These are phyloP conservation scores for Leccinum angustisporum DNA, from an alignment of 1,284 basidiomycete species.

Conservation along the genomic window DNA sequence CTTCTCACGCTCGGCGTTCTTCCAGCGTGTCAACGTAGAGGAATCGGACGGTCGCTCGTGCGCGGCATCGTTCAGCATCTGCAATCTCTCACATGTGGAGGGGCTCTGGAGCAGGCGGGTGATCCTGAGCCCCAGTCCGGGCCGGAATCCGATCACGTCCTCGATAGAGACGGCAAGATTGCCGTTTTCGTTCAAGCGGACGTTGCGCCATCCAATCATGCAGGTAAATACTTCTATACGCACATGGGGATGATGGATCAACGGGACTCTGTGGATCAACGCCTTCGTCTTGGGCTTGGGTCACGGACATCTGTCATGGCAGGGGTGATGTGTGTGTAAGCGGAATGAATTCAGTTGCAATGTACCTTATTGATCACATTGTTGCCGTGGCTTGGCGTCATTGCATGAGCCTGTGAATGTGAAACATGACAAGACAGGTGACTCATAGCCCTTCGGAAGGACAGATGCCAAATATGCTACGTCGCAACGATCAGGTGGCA, in stretches of 20 bases:
- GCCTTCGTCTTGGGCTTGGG: constrained; percentile 14
- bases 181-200: constrained; percentile 28
- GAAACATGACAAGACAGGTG: not conserved
- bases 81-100: constrained; percentile 10
- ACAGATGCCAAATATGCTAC: not conserved
- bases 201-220: constrained; percentile 26
- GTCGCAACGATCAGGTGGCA: too few species aligned
- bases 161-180: constrained; percentile 9
- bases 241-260: constrained; percentile 32
- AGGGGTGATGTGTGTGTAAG: constrained; percentile 26
- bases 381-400: not conserved
- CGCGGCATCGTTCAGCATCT: constrained; percentile 35
- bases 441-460: not conserved
- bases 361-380: not conserved
- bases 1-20: constrained; percentile 61
- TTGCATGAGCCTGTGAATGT: too few species aligned
- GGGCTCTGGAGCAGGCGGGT: not conserved
- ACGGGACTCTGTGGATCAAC: constrained; percentile 6
- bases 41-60: constrained; percentile 52
- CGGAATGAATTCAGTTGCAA: not conserved
- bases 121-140: not conserved
- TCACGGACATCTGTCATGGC: constrained; percentile 26
- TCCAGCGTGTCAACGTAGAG: constrained; percentile 45
- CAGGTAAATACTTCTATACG: constrained; percentile 28
- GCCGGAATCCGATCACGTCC: not conserved